Conservation (phyloP, 148 eudicot genomes). For the Mesembryanthemum crystallinum region DNA sequence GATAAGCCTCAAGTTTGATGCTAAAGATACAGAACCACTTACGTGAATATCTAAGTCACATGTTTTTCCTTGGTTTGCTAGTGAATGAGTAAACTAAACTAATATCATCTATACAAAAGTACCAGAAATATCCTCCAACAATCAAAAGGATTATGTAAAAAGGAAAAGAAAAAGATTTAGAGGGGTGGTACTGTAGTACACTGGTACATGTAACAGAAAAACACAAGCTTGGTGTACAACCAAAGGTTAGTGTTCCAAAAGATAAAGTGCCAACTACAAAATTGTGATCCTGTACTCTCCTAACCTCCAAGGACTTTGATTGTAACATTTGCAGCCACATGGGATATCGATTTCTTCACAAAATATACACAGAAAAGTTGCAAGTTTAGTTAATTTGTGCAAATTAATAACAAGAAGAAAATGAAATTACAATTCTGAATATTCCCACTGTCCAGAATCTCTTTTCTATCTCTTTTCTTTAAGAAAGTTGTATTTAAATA, state of each 20-base stretch:
- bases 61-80: not conserved
- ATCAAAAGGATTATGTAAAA: no score
- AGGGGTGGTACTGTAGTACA: not conserved
- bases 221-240: not conserved
- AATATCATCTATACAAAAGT: no score
- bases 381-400: not conserved
- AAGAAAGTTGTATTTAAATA: no score
- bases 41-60: not conserved
- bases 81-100: no score
- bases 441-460: not conserved
- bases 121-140: no score
- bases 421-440: not conserved
- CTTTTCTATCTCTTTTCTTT: not conserved
- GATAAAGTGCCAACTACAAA: not conserved
- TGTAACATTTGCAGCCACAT: not conserved
- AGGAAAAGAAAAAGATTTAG: not conserved
- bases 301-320: not conserved
- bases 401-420: not conserved
- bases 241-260: not conserved
- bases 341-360: no score
- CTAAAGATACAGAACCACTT: not conserved
- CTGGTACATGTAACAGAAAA: not conserved
- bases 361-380: not conserved
- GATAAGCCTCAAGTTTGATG: not conserved
- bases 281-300: slow-evolving; percentile 2